Evolutionary conservation across 352 stramenopile genomes (phyloP), one percentile per base, ranked within the genome.

Genomic region (Phytophthora pluvialis): DNA sequence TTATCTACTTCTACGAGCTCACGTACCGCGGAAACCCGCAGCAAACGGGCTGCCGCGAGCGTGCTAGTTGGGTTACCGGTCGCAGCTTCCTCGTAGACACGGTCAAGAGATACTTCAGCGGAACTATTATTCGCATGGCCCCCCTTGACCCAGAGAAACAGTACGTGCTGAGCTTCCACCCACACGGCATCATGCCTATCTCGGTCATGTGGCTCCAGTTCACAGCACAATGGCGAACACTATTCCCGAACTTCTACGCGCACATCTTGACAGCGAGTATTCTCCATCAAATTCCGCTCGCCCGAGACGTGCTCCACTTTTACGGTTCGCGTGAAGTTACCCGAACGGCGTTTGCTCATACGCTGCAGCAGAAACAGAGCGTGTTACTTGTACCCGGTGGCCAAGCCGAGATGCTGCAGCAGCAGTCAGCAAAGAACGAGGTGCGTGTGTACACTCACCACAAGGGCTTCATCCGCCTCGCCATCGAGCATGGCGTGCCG

Each of bases 121-220:
- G 77, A 47, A 73, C 68, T 2, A 77, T 95, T 49, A 75, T 95
- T 49, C 73, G 75, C 4, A 81, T 79, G 16, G 81, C 67, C 40
- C 71, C 72, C 0, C 60, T 95, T 3, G 78, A 93, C 31, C 73
- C 85, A 0, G 35, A 76, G 13, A 69, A 85, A 52, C 73, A 89
- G 44, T 95, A 93, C 55, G 73, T 95, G 21, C 66, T 93, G 53
- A 76, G 77, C 28, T 93, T 94, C 55, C 87, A 95, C 40, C 87
- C 87, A 3, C 87, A 95, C 52, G 87, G 87, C 26, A 90, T 94
- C 56, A 89, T 90, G 70, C 70, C 87, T 3, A 81, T 86, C 5
- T 87, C 87, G 1, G 75, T 86, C 7, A 85, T 88, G 64, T 95
- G 85, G 85, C 72, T 95, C n/a, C 77, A 86, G 58, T 92, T 93